Conservation (phyloP, 1,284 basidiomycete genomes). For the Rhodotorula sp. region DNA sequence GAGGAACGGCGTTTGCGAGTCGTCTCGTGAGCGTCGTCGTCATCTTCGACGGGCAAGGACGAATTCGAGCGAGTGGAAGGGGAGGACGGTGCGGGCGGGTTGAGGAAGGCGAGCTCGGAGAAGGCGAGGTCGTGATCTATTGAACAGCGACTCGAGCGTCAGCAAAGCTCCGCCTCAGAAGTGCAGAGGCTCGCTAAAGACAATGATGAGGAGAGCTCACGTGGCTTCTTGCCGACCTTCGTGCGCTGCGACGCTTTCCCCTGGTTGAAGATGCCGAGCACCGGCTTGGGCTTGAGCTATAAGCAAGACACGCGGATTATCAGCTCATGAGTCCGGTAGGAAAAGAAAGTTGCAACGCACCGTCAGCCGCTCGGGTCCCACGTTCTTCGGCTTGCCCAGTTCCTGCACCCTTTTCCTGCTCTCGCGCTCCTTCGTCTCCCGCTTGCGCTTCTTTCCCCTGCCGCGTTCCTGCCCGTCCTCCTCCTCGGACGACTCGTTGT, state of each 20-base stretch:
- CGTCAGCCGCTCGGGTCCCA: conserved; percentile 18
- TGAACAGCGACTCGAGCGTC: background rate
- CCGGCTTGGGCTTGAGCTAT: conserved; percentile 24
- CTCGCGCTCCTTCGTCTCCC: conserved; percentile 5
- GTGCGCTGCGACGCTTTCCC: conserved; percentile 32
- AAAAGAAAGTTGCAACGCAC: background rate
- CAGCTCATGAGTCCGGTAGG: too few species aligned
- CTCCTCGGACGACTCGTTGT: background rate
- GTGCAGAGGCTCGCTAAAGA: too few species aligned
- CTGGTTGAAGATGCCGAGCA: conserved; percentile 40
- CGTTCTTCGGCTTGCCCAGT: conserved; percentile 9
- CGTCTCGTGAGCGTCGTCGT: too few species aligned
- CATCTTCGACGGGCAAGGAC: background rate
- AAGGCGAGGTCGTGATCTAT: conserved; percentile 34
- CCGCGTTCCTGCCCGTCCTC: background rate
- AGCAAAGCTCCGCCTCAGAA: background rate
- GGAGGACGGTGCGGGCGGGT: background rate
- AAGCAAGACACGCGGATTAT: too few species aligned
- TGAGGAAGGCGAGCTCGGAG: conserved; percentile 34
- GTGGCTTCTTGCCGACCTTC: conserved; percentile 11
- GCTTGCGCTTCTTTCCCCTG: conserved; percentile 6
- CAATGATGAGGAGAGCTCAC: background rate
- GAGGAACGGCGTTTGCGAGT: background rate
- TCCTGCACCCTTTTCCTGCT: conserved; percentile 14
- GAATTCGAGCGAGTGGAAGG: background rate